These are phyloP conservation scores for Fusarium nanum DNA, from an alignment of 2,329 filamentous ascomycete species.

Conservation along the genomic window DNA sequence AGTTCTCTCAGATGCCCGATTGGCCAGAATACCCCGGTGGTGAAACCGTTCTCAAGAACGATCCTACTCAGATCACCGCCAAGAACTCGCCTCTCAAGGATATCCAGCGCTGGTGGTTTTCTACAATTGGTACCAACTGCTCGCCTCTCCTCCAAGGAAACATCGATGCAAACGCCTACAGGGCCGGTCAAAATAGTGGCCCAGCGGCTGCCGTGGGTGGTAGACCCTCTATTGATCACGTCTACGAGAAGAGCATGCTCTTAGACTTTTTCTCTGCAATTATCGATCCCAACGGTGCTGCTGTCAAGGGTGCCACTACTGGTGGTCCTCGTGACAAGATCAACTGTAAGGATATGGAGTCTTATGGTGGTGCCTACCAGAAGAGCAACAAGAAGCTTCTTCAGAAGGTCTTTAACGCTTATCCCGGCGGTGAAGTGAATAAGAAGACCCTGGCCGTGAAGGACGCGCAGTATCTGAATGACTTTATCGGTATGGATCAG, in stretches of 20 bases:
- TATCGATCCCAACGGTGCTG: background rate
- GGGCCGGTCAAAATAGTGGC: no score
- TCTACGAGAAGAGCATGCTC: conserved; percentile 31
- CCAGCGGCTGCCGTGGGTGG: no score
- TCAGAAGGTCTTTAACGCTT: conserved; percentile 3
- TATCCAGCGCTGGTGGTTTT: background rate
- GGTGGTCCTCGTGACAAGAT: background rate
- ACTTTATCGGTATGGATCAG: conserved; percentile 25
- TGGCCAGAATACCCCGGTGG: background rate
- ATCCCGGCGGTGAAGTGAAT: background rate
- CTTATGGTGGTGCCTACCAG: background rate
- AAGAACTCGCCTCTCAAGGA: background rate
- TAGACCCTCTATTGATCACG: conserved; percentile 9
- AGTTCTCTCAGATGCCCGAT: fast-evolving
- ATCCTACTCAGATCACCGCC: background rate
- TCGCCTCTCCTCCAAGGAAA: background rate
- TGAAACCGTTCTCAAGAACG: background rate
- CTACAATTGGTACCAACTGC: background rate
- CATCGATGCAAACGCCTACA: background rate
- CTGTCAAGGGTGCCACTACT: background rate
- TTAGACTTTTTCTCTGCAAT: background rate
- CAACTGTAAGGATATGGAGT: conserved; percentile 17
- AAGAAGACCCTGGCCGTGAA: background rate
- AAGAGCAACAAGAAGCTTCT: background rate
- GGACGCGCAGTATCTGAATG: background rate